Base-by-base conservation (phyloP, 202 grass and related monocot species). In the Setaria italica region DNA sequence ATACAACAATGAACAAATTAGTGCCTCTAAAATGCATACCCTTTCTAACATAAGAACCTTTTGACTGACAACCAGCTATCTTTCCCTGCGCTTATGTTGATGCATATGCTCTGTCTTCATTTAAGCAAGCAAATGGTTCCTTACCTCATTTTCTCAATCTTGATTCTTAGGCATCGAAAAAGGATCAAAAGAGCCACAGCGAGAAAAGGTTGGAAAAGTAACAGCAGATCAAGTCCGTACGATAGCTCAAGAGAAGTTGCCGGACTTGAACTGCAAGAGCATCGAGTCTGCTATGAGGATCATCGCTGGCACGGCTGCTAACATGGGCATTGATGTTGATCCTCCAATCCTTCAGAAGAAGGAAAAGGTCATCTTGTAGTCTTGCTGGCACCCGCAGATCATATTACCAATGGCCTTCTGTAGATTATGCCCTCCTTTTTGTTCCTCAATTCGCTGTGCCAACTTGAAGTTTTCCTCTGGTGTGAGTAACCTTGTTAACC, bases 281-380 rank as follows among this genome's bases (percentile, higher is more conserved):
- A 92, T 96, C 16, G 93, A 99, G 12, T 94, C 97, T 7, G 93
- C 93, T 14, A 99, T 99, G 97, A 90, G 92, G 80, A 96, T 96
- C 80, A 91, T 99, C 41, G 91, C 97, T 25, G 97, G 97, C 72
- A 99, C 93, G 32, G 97, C 97, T 0, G 93, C 92, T 82, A 99
- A 99, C 89, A 99, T 99, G 96, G 96, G 93, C 67, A 99, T 99
- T 54, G 91, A 92, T 33, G 46, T 94, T n/a, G 93, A 99, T 34
- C 93, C 93, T 39, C 90, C 96, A 42, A 90, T 99, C 47, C 90
- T 99, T 51, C 79, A 80, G 75, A 92, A 89, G 59, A 99, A 99
- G 69, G 84, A 91, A 62, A 99, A 94, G 70, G 90, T 87, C 62
- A 2, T 90, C 74, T 79, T 90, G 62, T 97, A 76, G 76, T 79